These are phyloP conservation scores for Neocallimastix lanati DNA, from an alignment of 192 early-diverging fungal genomes.

Conservation along the genomic window DNA sequence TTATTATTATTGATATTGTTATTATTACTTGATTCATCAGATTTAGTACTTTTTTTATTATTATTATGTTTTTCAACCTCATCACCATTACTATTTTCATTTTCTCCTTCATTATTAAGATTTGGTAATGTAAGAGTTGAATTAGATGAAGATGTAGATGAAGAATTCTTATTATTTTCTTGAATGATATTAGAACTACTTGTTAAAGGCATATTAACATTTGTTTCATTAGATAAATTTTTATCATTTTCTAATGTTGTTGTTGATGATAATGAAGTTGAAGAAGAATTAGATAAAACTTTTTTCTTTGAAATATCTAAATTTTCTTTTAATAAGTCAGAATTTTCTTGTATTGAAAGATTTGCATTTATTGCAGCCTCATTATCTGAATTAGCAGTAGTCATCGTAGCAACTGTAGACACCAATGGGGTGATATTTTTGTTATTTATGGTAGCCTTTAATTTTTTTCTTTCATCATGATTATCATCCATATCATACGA, in stretches of 20 bases:
- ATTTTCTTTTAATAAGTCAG: not conserved
- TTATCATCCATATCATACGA: not conserved
- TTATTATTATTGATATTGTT: too few species aligned
- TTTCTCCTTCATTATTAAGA: not conserved
- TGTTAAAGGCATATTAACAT: not conserved
- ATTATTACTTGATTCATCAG: too few species aligned
- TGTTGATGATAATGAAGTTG: not conserved
- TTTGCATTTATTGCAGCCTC: not conserved
- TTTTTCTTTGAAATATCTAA: not conserved
- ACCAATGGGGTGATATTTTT: not conserved
- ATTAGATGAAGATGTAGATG: not conserved
- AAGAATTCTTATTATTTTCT: not conserved
- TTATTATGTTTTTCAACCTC: too few species aligned
- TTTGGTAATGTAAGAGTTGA: not conserved
- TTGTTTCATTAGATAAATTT: not conserved
- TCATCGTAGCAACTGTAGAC: not conserved
- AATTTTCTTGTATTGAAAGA: not conserved
- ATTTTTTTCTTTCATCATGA: not conserved
- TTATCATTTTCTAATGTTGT: not conserved
- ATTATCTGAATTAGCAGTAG: not conserved
- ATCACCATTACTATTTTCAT: not conserved
- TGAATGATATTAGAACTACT: not conserved
- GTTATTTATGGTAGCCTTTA: not conserved
- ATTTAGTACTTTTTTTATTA: too few species aligned
- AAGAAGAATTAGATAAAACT: not conserved